A percentile compares a stretch with the other conserved stretches of the same genome.
Conservation (phyloP, 768 basidiomycete genomes). For the Tylopilus felleus region DNA sequence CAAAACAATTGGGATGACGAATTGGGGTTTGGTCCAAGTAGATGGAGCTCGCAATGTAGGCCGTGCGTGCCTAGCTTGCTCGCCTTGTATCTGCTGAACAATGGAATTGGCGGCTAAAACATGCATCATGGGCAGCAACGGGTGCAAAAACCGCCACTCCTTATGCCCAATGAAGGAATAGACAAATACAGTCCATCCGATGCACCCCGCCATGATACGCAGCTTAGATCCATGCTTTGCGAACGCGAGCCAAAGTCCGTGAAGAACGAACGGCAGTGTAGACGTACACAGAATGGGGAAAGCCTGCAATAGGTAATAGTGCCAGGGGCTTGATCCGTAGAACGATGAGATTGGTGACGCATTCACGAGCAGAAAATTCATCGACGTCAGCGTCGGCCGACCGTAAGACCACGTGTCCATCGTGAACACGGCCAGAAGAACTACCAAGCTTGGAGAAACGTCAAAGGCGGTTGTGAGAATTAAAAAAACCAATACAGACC, state of each 20-base stretch:
- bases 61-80: neutral
- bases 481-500: slow-evolving; percentile 39
- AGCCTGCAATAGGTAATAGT: slow-evolving; percentile 86
- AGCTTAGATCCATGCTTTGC: slow-evolving; percentile 26
- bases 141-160: slow-evolving; percentile 97
- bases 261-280: slow-evolving; percentile 65
- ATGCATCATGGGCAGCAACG: slow-evolving; percentile 81
- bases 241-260: slow-evolving; percentile 48
- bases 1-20: slow-evolving; percentile 40
- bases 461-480: slow-evolving; percentile 9
- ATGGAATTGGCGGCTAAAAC: slow-evolving; percentile 74
- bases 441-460: slow-evolving; percentile 14
- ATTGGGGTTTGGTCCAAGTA: slow-evolving; percentile 19
- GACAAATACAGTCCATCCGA: slow-evolving; percentile 59
- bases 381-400: slow-evolving; percentile 62
- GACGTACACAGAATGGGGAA: slow-evolving; percentile 80
- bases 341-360: slow-evolving; percentile 85
- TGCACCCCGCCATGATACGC: slow-evolving; percentile 44
- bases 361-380: slow-evolving; percentile 84
- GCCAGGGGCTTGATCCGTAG: slow-evolving; percentile 83
- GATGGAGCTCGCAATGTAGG: neutral
- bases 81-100: slow-evolving; percentile 40
- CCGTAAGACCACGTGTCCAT: slow-evolving; percentile 75
- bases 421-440: slow-evolving; percentile 32
- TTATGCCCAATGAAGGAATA: slow-evolving; percentile 90